Evolutionary conservation across 768 basidiomycete species (phyloP), one percentile per base, ranked within the genome.

Genomic region (Kwoniella pini): DNA sequence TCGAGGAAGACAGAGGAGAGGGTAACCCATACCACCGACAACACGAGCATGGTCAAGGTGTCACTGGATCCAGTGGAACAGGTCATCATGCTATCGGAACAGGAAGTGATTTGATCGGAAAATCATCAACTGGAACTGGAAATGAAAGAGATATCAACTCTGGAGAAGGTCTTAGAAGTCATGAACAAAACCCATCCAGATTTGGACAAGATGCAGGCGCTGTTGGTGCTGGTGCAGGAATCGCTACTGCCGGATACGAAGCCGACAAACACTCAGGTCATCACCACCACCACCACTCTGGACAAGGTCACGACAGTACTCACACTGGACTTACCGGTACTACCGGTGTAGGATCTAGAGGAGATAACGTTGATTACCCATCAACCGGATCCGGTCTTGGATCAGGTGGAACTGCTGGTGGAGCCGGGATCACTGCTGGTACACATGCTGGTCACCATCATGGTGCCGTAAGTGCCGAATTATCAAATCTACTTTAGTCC

Each of bases 1-100:
- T 73, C 42, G 69, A 70, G 48, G 63, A 69, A 27, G 42, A 57
- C 54, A 17, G 40, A 45, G 54, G 61, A 21, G 17, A 53, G 21
- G 50, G 51, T 21, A 42, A 48, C 33, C 53, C 54, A 28, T 40
- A 31, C 53, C 45, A 50, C 46, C 3, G 48, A 50, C 21, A 50
- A 19, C 48, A 50, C n/a, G 2, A 5, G 15, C 48, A 50, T 21
- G 48, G 30, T 5, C 19, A 46, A 43, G 7, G 15, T 36, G 40
- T 6, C 10, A 57, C 28, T 13, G 57, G 53, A n/a, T 33, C 42
- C 45, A 39, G 22, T 24, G 52, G n/a, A 30, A 39, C 40, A 3
- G 52, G 38, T 6, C 49, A 59, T 21, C 48, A 50, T 50, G 27
- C 26, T 2, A 50, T 50, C 21, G 48, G 48, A 24, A 50, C 48